These are phyloP conservation scores for Lophiostoma macrostomum DNA, from an alignment of 495 filamentous ascomycete species.

Conservation along the genomic window DNA sequence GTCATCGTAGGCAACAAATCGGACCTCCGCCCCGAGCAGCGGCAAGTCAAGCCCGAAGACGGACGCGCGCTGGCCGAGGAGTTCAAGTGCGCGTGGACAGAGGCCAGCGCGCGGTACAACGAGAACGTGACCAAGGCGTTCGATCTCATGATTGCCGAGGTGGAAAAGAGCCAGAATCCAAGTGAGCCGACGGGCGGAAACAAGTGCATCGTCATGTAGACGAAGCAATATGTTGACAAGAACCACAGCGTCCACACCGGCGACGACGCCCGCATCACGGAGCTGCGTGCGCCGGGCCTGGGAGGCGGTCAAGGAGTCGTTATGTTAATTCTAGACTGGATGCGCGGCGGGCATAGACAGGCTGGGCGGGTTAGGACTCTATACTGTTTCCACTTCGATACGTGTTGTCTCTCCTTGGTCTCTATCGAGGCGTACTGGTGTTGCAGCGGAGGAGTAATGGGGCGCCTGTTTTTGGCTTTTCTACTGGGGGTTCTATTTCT, in stretches of 20 bases:
- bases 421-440: neutral
- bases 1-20: conserved; percentile 96
- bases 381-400: neutral
- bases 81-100: conserved; percentile 89
- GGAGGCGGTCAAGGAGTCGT: no score
- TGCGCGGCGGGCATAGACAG: conserved; percentile 8
- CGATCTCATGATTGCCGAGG: conserved; percentile 88
- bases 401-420: neutral
- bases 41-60: conserved; percentile 82
- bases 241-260: neutral
- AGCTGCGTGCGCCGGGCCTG: no score
- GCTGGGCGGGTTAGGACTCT: neutral
- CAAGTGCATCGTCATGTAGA: conserved; percentile 82
- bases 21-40: conserved; percentile 87
- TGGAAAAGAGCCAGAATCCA: conserved; percentile 93
- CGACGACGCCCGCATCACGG: no score
- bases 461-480: no score
- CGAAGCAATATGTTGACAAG: neutral
- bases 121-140: conserved; percentile 92
- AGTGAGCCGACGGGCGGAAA: conserved; percentile 71
- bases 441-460: neutral
- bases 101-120: conserved; percentile 89
- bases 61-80: conserved; percentile 77
- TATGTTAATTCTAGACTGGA: no score
- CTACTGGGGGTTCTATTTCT: no score